Evolutionary conservation across 2,329 filamentous ascomycete species (phyloP), one percentile per base, ranked within the genome.

Genomic region (Apiospora pterosperma): DNA sequence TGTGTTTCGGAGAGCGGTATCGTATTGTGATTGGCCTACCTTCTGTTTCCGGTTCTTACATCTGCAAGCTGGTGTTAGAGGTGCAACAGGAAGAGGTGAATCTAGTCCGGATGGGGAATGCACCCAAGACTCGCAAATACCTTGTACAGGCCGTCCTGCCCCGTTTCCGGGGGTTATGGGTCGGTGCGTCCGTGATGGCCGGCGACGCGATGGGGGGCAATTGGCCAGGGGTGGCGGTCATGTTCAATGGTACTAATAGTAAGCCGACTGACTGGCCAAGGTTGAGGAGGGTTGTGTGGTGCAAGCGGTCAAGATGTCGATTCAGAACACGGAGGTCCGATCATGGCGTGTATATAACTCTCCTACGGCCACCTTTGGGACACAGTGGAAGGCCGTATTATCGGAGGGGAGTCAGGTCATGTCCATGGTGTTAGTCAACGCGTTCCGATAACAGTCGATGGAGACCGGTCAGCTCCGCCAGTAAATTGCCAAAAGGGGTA

Each of bases 1-100:
- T 23, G 21, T 42, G 41, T 7, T 38, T 3, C 14, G 12, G 48
- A 67, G 42, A 66, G 63, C 11, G 28, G 28, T 34, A 41, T n/a
- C 7, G n/a, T 36, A 23, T 28, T 11, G 25, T 60, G 36, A 36
- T 60, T 36, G 39, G 60, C 72, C 68, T 39, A 80, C 79, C 71
- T 76, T 81, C 67, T 81, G 80, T 66, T 81, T 81, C 62, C 79
- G 74, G 23, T 72, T 77, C 68, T 81, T 81, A 72, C 79, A 81
- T 66, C 79, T 66, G 60, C 41, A 36, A 59, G 21, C 25, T 23
- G 39, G 36, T n/a, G 64, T 65, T 19, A 59, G 63, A 59, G 28
- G 11, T 25, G 19, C 12, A 59, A 14, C 10, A 19, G 25, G 1
- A 4, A 34, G 1, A 5, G 8, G 48, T 19, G 48, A 12, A 23